A percentile compares a stretch with the other conserved stretches of the same genome.
phyloP scores from a whole-genome alignment of 2,329 filamentous ascomycete species.

The Claviceps maximensis region DNA sequence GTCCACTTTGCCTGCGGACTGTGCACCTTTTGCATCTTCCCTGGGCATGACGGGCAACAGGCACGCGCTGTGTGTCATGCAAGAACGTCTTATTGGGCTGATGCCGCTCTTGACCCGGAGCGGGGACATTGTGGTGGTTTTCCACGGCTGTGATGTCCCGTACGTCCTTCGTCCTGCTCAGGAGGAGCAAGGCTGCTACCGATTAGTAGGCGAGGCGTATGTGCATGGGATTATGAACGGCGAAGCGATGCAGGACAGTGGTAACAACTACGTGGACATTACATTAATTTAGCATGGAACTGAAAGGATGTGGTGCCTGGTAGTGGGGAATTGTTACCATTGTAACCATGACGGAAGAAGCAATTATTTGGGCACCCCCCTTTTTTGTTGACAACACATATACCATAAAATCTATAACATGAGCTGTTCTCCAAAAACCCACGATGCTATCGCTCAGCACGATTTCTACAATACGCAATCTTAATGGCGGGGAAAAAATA shows the following conservation, averaged over 20 bases:
- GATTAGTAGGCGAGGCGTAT: slow-evolving; percentile 7
- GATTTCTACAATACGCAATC: not conserved
- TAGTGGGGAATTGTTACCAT: too few relatives aligned
- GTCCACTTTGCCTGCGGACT: slow-evolving; percentile 3
- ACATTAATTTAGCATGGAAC: not conserved
- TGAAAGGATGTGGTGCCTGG: too few relatives aligned
- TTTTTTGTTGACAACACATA: not conserved
- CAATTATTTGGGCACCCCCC: too few relatives aligned
- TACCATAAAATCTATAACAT: not conserved
- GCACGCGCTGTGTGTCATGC: slow-evolving; percentile 3
- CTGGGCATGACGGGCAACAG: slow-evolving; percentile 1
- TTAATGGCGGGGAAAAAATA: not conserved
- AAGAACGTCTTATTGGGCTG: slow-evolving; percentile 3
- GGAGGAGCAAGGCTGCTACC: slow-evolving; percentile 1
- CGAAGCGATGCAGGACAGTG: slow-evolving; percentile 3
- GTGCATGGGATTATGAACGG: slow-evolving; percentile 9
- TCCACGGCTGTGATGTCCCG: slow-evolving; percentile 7
- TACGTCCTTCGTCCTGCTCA: slow-evolving; percentile 4
- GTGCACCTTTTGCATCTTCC: not conserved
- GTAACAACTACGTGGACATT: not conserved
- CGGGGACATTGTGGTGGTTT: slow-evolving; percentile 5
- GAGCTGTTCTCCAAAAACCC: not conserved
- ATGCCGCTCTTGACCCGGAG: slow-evolving; percentile 4
- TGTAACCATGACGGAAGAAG: too few relatives aligned
- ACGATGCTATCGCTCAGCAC: not conserved